Conservation (phyloP, 176 grass and related monocot genomes). For the Ensete ventricosum region DNA sequence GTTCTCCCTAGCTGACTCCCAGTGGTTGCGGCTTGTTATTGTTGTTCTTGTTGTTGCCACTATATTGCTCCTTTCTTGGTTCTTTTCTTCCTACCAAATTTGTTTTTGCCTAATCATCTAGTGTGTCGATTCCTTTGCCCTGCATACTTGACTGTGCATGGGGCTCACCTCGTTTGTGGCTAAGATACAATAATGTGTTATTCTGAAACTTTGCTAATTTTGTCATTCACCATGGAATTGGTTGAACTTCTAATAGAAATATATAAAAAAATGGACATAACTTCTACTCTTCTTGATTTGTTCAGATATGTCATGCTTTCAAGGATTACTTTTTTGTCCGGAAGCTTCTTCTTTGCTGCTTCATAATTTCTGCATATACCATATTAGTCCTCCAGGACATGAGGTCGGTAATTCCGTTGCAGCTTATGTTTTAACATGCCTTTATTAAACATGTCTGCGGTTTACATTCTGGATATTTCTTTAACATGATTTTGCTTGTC, state of each 20-base stretch:
- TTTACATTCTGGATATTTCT: slow-evolving; percentile 9
- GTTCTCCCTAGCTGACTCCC: too few species aligned
- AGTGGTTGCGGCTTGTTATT: background rate
- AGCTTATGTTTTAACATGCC: background rate
- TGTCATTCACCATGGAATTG: too few species aligned
- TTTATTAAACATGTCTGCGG: background rate
- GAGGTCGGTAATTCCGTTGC: slow-evolving; percentile 46
- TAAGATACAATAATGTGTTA: too few species aligned
- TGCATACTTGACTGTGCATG: background rate
- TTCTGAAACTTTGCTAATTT: too few species aligned
- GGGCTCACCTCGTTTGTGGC: background rate
- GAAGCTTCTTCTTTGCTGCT: slow-evolving; percentile 84
- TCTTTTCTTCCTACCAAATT: background rate
- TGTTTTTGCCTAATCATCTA: background rate
- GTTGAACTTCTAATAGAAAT: too few species aligned
- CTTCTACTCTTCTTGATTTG: background rate
- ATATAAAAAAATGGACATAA: background rate
- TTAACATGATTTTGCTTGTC: slow-evolving; percentile 23
- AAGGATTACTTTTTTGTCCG: slow-evolving; percentile 94
- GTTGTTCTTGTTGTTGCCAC: background rate
- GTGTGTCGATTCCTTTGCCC: background rate
- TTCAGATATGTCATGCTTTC: slow-evolving; percentile 97
- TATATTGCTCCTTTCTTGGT: background rate
- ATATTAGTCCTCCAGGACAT: slow-evolving; percentile 97
- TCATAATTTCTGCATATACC: slow-evolving; percentile 96